Evolutionary conservation across 2,329 filamentous ascomycete species (phyloP).

Genomic region (Calonectria henricotiae): DNA sequence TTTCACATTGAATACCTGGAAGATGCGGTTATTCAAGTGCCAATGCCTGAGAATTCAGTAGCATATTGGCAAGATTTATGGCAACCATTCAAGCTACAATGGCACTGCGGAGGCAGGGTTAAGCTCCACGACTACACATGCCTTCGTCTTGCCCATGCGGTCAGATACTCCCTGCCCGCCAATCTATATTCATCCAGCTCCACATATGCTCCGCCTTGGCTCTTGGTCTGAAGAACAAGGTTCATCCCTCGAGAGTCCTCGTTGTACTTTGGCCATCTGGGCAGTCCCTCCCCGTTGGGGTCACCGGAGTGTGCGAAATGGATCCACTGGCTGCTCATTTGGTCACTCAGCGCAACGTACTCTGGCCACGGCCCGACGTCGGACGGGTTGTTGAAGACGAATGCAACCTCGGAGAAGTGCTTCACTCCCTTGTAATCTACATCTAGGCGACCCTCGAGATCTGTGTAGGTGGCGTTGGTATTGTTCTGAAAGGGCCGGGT

Average conservation of each 20-base stretch:
- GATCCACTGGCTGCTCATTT: conserved; percentile 22
- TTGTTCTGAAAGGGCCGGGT: conserved; percentile 1
- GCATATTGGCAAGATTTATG: neutral
- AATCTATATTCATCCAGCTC: conserved; percentile 14
- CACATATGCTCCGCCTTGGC: conserved; percentile 14
- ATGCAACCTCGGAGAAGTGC: conserved; percentile 13
- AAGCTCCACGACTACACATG: neutral
- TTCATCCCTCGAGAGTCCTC: neutral
- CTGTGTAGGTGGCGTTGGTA: conserved; percentile 5
- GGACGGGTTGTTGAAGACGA: conserved; percentile 15
- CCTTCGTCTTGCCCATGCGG: conserved; percentile 3
- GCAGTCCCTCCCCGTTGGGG: conserved; percentile 6
- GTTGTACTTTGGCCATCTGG: neutral
- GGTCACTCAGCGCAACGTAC: conserved; percentile 1
- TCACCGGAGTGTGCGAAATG: conserved; percentile 6
- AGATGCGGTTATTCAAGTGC: no score
- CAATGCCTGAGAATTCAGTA: no score
- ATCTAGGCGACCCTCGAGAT: neutral
- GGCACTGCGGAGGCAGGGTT: no score
- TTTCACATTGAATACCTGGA: no score
- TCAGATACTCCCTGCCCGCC: conserved; percentile 12
- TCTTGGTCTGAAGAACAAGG: conserved; percentile 7
- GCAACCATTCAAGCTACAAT: no score
- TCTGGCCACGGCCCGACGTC: conserved; percentile 10
- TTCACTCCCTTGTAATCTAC: conserved; percentile 10